Conservation (phyloP, 2,329 filamentous ascomycete species). For the Zasmidium citrigriseum region DNA sequence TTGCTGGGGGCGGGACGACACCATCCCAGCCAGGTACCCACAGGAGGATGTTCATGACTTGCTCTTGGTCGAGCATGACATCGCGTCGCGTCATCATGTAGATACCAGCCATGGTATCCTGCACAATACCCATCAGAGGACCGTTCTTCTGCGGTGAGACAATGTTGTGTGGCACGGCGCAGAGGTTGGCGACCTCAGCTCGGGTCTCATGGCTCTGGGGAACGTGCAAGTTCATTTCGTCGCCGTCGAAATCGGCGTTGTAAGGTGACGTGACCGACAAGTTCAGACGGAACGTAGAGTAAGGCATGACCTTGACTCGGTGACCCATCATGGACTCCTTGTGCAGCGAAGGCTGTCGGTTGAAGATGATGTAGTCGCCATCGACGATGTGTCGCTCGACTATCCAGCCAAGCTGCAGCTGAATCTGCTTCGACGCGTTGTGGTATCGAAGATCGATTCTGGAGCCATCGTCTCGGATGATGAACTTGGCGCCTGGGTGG, state of each 20-base stretch:
- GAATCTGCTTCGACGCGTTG: slow-evolving; percentile 81
- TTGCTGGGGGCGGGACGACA: slow-evolving; percentile 87
- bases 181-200: slow-evolving; percentile 90
- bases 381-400: slow-evolving; percentile 96
- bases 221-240: slow-evolving; percentile 99
- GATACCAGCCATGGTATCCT: slow-evolving; percentile 92
- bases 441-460: slow-evolving; percentile 94
- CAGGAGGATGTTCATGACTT: slow-evolving; percentile 95
- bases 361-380: slow-evolving; percentile 98
- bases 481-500: slow-evolving; percentile 94
- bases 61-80: slow-evolving; percentile 83
- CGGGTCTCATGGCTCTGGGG: slow-evolving; percentile 96
- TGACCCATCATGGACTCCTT: slow-evolving; percentile 99
- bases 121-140: slow-evolving; percentile 98
- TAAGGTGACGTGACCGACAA: slow-evolving; percentile 97
- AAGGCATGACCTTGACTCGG: slow-evolving; percentile 95
- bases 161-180: slow-evolving; percentile 97
- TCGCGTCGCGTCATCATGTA: slow-evolving; percentile 97
- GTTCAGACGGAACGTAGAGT: slow-evolving; percentile 97
- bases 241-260: slow-evolving; percentile 99
- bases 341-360: slow-evolving; percentile 97
- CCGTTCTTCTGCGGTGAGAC: slow-evolving; percentile 97
- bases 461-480: slow-evolving; percentile 90
- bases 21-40: slow-evolving; percentile 99
- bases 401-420: slow-evolving; percentile 95